phyloP scores from a whole-genome alignment of 768 basidiomycete genomes.

The Agrocybe praecox region DNA sequence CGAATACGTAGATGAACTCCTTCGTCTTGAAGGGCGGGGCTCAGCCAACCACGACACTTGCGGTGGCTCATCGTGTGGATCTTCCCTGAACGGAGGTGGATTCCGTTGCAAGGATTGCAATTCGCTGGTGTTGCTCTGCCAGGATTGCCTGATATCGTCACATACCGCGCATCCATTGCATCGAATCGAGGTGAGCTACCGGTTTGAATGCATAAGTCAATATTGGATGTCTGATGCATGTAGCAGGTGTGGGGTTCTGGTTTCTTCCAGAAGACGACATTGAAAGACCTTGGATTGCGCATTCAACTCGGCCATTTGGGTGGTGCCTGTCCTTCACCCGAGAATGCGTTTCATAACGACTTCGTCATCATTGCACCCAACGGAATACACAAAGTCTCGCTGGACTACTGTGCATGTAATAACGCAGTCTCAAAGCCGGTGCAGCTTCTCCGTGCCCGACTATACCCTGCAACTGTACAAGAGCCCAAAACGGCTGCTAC shows the following conservation, averaged over 20 bases:
- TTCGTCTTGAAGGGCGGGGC: neutral
- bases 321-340: slow-evolving; percentile 20
- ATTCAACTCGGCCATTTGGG: slow-evolving; percentile 19
- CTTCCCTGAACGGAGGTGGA: neutral
- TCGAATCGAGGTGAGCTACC: neutral
- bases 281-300: slow-evolving; percentile 23
- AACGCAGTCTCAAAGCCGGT: slow-evolving; percentile 3
- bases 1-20: neutral
- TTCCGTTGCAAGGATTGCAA: neutral
- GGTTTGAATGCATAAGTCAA: neutral
- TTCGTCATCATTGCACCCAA: slow-evolving; percentile 29
- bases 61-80: neutral
- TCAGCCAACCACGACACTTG: neutral
- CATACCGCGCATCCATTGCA: neutral
- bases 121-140: neutral
- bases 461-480: slow-evolving; percentile 24
- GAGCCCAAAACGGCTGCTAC: slow-evolving; percentile 28
- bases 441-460: slow-evolving; percentile 31
- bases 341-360: slow-evolving; percentile 8
- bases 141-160: neutral
- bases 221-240: neutral
- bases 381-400: slow-evolving; percentile 27
- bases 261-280: neutral
- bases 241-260: no score
- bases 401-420: slow-evolving; percentile 34